Evolutionary conservation across 2,329 filamentous ascomycete species (phyloP), one percentile per base, ranked within the genome.

Genomic region (Grosmannia clavigera): DNA sequence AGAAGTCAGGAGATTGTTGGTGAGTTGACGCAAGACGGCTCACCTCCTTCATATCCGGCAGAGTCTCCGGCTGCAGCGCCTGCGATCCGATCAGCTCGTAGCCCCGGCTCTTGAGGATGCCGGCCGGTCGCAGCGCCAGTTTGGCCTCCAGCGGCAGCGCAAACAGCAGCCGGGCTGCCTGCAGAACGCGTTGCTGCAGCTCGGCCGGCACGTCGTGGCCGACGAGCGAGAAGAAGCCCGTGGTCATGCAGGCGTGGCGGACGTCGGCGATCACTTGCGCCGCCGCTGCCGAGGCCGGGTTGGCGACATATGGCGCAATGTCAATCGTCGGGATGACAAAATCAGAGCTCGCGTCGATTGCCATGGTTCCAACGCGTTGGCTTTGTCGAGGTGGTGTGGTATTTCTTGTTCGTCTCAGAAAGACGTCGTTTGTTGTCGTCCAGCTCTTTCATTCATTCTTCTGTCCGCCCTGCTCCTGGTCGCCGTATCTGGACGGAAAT

Each of bases 41-140:
- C 14, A 55, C 58, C 54, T 57, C 50, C 25, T 48, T 80, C 35
- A 78, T 70, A 62, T 79, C 78, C 5, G 76, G 76, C 33, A 72
- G 69, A 5, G 71, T 70, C 16, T 70, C 73, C 14, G 72, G 69
- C 63, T 80, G 76, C 11, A 78, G 67, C 2, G 72, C 74, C 62
- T 80, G 76, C 2, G 72, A 73, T 6, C 73, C 70, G 2, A 79
- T 68, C 52, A 76, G 69, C 64, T 81, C 78, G 64, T 81, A 81
- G 25, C 78, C 78, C 55, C 78, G 71, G 64, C 78, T 75, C 46
- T 66, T 54, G 19, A 61, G 40, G 9, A 51, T 14, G 14, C 61
- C 60, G 2, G 63, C 56, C 53, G 65, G 64, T 11, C 68, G 70
- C 10, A 78, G 67, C 61, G 71, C 70, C 29, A 72, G 70, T 66